These are phyloP conservation scores for Suhomyces bribrorum DNA, from an alignment of 1,139 yeast genomes.

Conservation along the genomic window DNA sequence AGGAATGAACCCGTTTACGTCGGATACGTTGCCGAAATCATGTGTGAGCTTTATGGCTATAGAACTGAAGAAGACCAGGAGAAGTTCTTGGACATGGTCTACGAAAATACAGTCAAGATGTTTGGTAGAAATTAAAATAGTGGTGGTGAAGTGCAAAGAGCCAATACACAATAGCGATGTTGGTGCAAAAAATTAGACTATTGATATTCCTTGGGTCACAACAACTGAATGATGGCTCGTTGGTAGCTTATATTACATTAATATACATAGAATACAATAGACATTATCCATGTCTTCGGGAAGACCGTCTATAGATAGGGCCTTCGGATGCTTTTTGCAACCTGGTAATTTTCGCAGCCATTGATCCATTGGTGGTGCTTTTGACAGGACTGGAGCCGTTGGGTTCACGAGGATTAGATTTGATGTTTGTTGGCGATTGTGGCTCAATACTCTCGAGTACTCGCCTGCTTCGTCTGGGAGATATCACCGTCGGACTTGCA, in stretches of 20 bases:
- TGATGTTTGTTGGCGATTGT: background rate
- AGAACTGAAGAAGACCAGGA: slow-evolving; percentile 47
- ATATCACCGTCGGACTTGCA: too few species aligned
- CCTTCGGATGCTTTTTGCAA: background rate
- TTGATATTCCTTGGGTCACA: too few species aligned
- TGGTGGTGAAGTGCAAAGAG: too few species aligned
- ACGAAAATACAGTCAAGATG: slow-evolving; percentile 60
- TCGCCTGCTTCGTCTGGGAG: slow-evolving; percentile 1
- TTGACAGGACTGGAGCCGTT: background rate
- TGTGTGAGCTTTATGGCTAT: slow-evolving; percentile 53
- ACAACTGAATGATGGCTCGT: too few species aligned
- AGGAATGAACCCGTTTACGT: slow-evolving; percentile 91
- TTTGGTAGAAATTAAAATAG: slow-evolving; percentile 38
- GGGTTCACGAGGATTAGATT: background rate
- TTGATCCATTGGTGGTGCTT: background rate
- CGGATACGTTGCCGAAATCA: slow-evolving; percentile 76
- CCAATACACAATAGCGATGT: background rate
- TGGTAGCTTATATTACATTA: slow-evolving; percentile 11
- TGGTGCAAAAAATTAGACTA: too few species aligned
- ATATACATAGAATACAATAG: slow-evolving; percentile 13
- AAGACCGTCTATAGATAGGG: slow-evolving; percentile 1
- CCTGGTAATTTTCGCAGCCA: background rate
- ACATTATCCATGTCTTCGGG: slow-evolving; percentile 3
- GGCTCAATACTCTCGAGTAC: background rate
- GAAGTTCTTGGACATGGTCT: slow-evolving; percentile 60